Conservation (phyloP, 2,329 filamentous ascomycete genomes). For the Paraphaeosphaeria sporulosa region DNA sequence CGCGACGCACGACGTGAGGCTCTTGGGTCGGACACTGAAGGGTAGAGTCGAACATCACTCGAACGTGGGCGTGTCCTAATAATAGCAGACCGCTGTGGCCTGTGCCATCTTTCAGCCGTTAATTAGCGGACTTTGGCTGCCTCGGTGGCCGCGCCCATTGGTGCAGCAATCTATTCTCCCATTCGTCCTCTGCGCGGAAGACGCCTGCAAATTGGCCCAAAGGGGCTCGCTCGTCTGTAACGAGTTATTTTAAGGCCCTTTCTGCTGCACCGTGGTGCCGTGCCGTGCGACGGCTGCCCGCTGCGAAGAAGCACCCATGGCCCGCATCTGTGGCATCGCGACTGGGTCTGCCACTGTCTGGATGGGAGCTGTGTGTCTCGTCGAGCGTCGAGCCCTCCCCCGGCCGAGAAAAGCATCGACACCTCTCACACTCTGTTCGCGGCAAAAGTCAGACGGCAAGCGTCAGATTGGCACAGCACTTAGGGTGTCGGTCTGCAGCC, state of each 20-base stretch:
- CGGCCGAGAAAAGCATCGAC: conserved; percentile 8
- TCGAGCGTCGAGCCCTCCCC: not conserved
- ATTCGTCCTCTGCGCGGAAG: not conserved
- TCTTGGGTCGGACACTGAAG: conserved; percentile 30
- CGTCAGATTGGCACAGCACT: conserved; percentile 24
- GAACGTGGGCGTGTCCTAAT: conserved; percentile 15
- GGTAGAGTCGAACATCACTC: conserved; percentile 31
- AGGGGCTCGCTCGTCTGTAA: conserved; percentile 15
- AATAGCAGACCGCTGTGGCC: conserved; percentile 11
- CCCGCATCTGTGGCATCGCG: conserved; percentile 5
- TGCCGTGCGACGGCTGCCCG: conserved; percentile 11
- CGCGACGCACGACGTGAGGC: conserved; percentile 29
- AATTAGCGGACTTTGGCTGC: conserved; percentile 13
- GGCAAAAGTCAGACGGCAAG: conserved; percentile 21
- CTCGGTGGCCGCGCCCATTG: conserved; percentile 4
- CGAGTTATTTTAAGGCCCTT: conserved; percentile 42
- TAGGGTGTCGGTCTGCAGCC: conserved; percentile 23
- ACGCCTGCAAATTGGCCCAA: conserved; percentile 10
- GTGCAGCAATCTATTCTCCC: conserved; percentile 13
- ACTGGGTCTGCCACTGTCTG: conserved; percentile 14
- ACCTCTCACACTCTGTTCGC: conserved; percentile 18
- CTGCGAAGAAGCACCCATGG: conserved; percentile 12
- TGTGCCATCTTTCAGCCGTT: conserved; percentile 13
- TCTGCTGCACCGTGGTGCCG: conserved; percentile 15
- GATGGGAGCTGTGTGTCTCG: conserved; percentile 4